Conservation (phyloP, 768 basidiomycete genomes). For the Tricholoma sp. region DNA sequence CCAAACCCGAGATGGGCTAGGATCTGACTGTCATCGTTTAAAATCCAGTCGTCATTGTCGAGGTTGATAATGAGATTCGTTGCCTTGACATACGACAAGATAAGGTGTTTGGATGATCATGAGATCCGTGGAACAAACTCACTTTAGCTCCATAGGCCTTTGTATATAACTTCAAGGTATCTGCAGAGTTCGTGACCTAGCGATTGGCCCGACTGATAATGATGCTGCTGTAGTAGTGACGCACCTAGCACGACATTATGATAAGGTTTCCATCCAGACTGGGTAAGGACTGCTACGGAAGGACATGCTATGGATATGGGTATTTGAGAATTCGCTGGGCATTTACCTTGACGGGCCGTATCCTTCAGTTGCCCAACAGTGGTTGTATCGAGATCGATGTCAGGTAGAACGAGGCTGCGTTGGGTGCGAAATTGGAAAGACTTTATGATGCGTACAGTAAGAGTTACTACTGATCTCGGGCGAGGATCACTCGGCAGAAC, state of each 20-base stretch:
- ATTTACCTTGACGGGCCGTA: slow-evolving; percentile 56
- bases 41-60: slow-evolving; percentile 92
- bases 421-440: slow-evolving; percentile 92
- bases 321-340: slow-evolving; percentile 6
- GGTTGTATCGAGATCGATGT: slow-evolving; percentile 72
- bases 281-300: slow-evolving; percentile 59
- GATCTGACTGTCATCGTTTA: slow-evolving; percentile 57
- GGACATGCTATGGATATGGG: slow-evolving; percentile 6
- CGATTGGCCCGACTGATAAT: background rate
- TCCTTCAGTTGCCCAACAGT: slow-evolving; percentile 80
- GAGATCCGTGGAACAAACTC: slow-evolving; percentile 5
- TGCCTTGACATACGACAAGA: slow-evolving; percentile 48
- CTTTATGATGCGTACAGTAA: slow-evolving; percentile 92
- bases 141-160: slow-evolving; percentile 95
- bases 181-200: slow-evolving; percentile 33
- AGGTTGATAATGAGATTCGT: slow-evolving; percentile 98
- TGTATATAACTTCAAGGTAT: slow-evolving; percentile 92
- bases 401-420: slow-evolving; percentile 77
- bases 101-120: background rate
- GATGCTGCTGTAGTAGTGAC: slow-evolving; percentile 2
- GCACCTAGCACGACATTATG: slow-evolving; percentile 65
- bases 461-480: slow-evolving; percentile 70
- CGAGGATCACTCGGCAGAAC: no score
- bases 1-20: slow-evolving; percentile 76
- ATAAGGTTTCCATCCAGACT: slow-evolving; percentile 87